Percentiles rank a stretch among this genome's conserved stretches.
Evolutionary conservation across 2,329 filamentous ascomycete species (phyloP).

Genomic region (Aspergillaceae sp.): DNA sequence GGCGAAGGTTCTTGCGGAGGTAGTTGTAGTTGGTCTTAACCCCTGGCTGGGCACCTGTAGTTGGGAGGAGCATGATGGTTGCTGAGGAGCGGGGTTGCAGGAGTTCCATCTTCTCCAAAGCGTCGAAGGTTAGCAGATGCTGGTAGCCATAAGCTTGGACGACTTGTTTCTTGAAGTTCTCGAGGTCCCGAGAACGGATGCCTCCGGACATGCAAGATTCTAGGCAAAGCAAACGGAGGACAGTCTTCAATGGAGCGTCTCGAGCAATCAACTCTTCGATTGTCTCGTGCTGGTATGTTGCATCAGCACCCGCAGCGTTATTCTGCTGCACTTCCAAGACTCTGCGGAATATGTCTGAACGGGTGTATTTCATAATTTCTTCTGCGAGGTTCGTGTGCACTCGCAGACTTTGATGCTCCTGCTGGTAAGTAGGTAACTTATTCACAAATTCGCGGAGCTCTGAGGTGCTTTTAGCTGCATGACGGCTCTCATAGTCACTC

Average conservation of each 20-base stretch:
- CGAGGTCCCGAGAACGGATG: constrained; percentile 78
- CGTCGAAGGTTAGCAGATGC: constrained; percentile 80
- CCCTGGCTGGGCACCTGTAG: constrained; percentile 58
- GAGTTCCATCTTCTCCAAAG: constrained; percentile 81
- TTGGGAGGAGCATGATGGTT: constrained; percentile 71
- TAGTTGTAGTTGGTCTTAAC: constrained; percentile 85
- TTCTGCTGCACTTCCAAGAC: constrained; percentile 93
- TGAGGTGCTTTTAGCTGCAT: constrained; percentile 75
- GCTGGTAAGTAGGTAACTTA: constrained; percentile 83
- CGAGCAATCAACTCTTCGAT: constrained; percentile 94
- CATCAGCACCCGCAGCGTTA: constrained; percentile 80
- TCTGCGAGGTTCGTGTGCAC: constrained; percentile 87
- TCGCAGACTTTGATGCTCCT: constrained; percentile 86
- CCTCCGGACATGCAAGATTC: constrained; percentile 87
- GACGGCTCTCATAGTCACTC: constrained; percentile 79
- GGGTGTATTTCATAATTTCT: constrained; percentile 88
- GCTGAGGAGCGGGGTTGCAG: constrained; percentile 70
- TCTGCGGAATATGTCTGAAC: constrained; percentile 79
- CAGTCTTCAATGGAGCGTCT: constrained; percentile 68
- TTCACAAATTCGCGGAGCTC: constrained; percentile 94
- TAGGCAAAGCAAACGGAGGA: constrained; percentile 78
- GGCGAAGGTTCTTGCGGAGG: constrained; percentile 71
- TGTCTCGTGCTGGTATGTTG: constrained; percentile 76
- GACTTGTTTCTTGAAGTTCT: constrained; percentile 78
- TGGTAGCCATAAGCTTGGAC: constrained; percentile 92